These are phyloP conservation scores for Pythium utonaiense DNA, from an alignment of 352 stramenopile species.

Conservation along the genomic window DNA sequence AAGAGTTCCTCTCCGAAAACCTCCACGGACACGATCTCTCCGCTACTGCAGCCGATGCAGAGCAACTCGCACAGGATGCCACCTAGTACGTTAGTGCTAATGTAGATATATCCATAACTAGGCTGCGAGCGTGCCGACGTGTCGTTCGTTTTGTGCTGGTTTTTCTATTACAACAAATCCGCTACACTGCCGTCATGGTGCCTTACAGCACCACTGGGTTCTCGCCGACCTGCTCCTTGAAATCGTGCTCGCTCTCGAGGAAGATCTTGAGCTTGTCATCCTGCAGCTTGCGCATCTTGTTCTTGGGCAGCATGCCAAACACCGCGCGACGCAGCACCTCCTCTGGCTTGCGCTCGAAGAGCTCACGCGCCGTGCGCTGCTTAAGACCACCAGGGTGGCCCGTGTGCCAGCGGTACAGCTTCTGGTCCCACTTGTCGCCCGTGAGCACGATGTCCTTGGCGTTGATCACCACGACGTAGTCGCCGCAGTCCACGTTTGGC, in stretches of 20 bases:
- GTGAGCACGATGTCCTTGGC: slow-evolving; percentile 94
- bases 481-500: slow-evolving; percentile 97
- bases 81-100: neutral
- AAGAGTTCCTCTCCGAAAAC: neutral
- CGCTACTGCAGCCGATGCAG: neutral
- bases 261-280: slow-evolving; percentile 98
- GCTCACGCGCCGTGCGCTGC: slow-evolving; percentile 91
- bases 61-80: neutral
- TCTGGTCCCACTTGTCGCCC: slow-evolving; percentile 96
- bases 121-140: no score
- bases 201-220: slow-evolving; percentile 79
- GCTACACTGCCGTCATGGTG: neutral
- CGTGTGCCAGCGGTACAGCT: slow-evolving; percentile 98
- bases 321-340: slow-evolving; percentile 95
- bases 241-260: slow-evolving; percentile 90
- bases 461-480: slow-evolving; percentile 98
- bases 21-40: neutral
- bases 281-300: slow-evolving; percentile 93
- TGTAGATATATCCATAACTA: neutral
- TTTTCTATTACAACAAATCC: slow-evolving; percentile 10
- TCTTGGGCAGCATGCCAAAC: slow-evolving; percentile 97
- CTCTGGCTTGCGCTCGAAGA: slow-evolving; percentile 94
- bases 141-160: neutral
- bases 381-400: slow-evolving; percentile 97
- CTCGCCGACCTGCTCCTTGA: slow-evolving; percentile 84